Base-by-base conservation (phyloP, 768 basidiomycete species). In the Rhizopogon vesiculosus region DNA sequence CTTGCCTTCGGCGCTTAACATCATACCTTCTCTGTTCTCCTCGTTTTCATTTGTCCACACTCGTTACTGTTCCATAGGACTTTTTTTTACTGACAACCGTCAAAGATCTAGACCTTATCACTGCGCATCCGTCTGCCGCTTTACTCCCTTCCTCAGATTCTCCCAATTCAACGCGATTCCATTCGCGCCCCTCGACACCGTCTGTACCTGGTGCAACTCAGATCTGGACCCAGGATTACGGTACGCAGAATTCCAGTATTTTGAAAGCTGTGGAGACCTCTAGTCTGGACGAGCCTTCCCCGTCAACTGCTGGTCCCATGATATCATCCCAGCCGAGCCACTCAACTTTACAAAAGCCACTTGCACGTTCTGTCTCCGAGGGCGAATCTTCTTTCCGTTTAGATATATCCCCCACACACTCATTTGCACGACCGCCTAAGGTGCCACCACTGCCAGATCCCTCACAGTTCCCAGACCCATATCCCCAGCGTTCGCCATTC, bases 391-490 rank as follows among this genome's bases (percentile, higher is more conserved):
- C 62, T 45, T 73, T 69, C 57, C 67, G 61, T 29, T 69, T 69
- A 40, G 76, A 78, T 45, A 67, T 69, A 50, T 69, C 64, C 43
- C 71, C 59, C 59, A 70, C 61, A 45, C 70, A 39, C 40, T 68
- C 62, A 54, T 79, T 74, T 69, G 73, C 72, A 64, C 78, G 68
- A 56, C 76, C 72, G 48, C 76, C 74, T 40, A 78, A 77, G 68
- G 69, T 66, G 29, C 70, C 74, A 57, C 65, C 72, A 8, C 73
- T 86, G 50, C 82, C 81, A 50, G 87, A 89, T 67, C 84, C 85
- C 31, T 77, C 80, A 7, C 83, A 81, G 45, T 87, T 83, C 62
- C 86, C 89, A 19, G 86, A 89, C 69, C 85, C 86, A 22, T 84
- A 87, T 70, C 84, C 86, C 25, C 83, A 79, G 56, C 80, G 82